Evolutionary conservation across 345 rosid species (phyloP), one percentile per base, ranked within the genome.

Genomic region (Moricandia moricandioides): DNA sequence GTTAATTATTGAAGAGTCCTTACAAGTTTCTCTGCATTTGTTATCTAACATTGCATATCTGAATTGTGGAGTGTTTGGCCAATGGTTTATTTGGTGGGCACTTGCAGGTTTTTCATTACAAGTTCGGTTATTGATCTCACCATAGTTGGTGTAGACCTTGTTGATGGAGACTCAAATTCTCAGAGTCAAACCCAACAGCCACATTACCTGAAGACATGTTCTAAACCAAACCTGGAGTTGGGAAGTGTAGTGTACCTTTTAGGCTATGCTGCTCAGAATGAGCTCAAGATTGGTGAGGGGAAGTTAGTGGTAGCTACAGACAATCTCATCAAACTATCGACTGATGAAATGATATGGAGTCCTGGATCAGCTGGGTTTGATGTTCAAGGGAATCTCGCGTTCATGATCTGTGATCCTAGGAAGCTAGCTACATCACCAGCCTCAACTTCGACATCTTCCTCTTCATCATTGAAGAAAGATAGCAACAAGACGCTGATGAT

Each of bases 381-480:
- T 82, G 88, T 79, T 24, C 93, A 88, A 11, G 96, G 96, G 35
- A 94, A 91, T 80, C 95, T 94, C 7, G 96, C 98, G 24, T 94
- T 94, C 83, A 94, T 94, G 91, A 86, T 91, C 34, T 94, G 98
- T 21, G 97, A 94, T 81, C 98, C 97, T n/a, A 90, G 89, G 93
- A 94, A 91, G 69, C 85, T 94, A 26, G 93, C 98, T 1, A 85
- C 96, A 14, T 91, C 98, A 71, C 98, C 97, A 35, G 84, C 86
- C 51, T 82, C 89, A 2, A 91, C 83, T 62, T 91, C 97, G 1
- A 86, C 92, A 18, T 85, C 89, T 31, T 86, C 96, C 6, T 72
- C 95, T n/a, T 86, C 97, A 0, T 79, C 82, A 1, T 8, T 69
- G 49, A 74, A 70, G 62, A 79, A 18, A 70, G 83, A 87, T 79